These are phyloP conservation scores for Paecilomyces formosus DNA, from an alignment of 2,329 filamentous ascomycete species.

Conservation along the genomic window DNA sequence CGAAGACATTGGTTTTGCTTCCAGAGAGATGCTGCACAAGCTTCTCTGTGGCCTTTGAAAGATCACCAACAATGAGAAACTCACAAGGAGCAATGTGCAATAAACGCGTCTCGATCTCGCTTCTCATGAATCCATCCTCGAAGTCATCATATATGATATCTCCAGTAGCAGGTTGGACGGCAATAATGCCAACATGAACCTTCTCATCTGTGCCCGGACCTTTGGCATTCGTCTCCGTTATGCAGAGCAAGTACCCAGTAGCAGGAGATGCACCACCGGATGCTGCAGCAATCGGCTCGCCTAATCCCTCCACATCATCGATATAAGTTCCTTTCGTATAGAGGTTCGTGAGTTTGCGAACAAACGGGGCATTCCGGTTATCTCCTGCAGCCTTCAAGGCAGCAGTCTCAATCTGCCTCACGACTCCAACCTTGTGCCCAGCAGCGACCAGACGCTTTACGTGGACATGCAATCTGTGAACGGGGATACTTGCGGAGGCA, in stretches of 20 bases:
- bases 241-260: constrained; percentile 84
- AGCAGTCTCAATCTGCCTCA: constrained; percentile 89
- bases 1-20: constrained; percentile 84
- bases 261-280: constrained; percentile 50
- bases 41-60: constrained; percentile 88
- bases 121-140: constrained; percentile 95
- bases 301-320: constrained; percentile 80
- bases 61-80: constrained; percentile 82
- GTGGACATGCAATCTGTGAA: constrained; percentile 84
- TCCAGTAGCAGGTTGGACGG: constrained; percentile 90
- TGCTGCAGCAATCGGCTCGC: constrained; percentile 47
- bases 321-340: constrained; percentile 99
- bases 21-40: constrained; percentile 83
- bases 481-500: constrained; percentile 90
- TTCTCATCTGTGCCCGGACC: constrained; percentile 83
- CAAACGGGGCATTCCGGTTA: constrained; percentile 87
- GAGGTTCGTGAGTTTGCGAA: constrained; percentile 86
- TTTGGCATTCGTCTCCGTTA: constrained; percentile 78
- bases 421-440: constrained; percentile 92
- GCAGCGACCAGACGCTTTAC: constrained; percentile 87
- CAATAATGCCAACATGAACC: constrained; percentile 83
- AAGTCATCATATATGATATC: constrained; percentile 95
- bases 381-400: constrained; percentile 92
- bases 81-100: constrained; percentile 94
- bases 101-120: constrained; percentile 89